Base-by-base conservation (phyloP, 345 rosid genomes). In the Heritiera littoralis region DNA sequence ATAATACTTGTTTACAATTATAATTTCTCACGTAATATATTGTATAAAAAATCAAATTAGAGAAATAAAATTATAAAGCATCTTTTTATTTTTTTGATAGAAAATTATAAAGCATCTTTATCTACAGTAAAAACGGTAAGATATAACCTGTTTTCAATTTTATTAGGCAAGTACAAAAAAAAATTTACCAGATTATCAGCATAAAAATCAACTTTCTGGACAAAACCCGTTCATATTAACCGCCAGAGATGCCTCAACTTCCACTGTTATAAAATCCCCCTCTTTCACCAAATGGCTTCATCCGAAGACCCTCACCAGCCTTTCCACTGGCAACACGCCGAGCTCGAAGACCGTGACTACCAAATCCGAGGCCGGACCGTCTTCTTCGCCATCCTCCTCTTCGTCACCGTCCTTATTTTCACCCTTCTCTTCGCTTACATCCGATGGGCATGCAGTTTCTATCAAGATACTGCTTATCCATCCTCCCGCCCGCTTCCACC, bases 301-400 rank as follows among this genome's bases (percentile, higher is more conserved):
- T 48, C 81, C 4, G 79, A 74, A 59, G 74, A 80, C 12, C 23
- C 84, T 32, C 81, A 80, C 40, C 81, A 80, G 35, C 73, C 68
- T 28, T 72, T 82, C 74, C 90, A 86, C 71, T 88, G 91, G 94
- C 85, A 79, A 72, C 82, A 79, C 81, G 43, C 87, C 9, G 89
- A 88, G 74, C 77, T 84, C 9, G 83, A 84, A 80, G 87, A 84
- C 85, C 84, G 30, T 67, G 81, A 79, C 82, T 75, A 85, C 84
- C 80, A 86, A 60, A 82, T 85, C 80, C 83, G 75, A 2, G 88
- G 88, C 58, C 85, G 81, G 9, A 72, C 84, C 5, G 77, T 88
- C 80, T 88, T 82, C 86, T 86, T 82, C 86, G 10, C 74, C n/a
- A 7, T 81, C 51, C 43, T 82, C 75, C 75, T 89, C 76, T 75